Conservation (phyloP, 805 yeast species). For the Candida wancherniae region DNA sequence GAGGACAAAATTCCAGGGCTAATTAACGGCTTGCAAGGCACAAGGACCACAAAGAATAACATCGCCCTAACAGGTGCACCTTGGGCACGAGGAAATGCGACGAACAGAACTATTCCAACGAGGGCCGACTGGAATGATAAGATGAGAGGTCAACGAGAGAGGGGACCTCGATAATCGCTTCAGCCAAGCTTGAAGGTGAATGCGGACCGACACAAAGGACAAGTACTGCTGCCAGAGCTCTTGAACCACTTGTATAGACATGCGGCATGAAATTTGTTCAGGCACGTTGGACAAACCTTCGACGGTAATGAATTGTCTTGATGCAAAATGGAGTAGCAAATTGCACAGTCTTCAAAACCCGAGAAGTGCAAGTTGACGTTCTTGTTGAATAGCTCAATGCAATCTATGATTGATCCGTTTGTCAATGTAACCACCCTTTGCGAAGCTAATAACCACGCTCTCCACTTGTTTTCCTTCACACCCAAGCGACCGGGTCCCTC, state of each 20-base stretch:
- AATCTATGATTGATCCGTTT: slow-evolving; percentile 65
- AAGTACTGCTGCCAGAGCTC: slow-evolving; percentile 85
- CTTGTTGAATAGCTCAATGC: slow-evolving; percentile 62
- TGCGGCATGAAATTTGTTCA: slow-evolving; percentile 90
- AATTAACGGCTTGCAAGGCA: slow-evolving; percentile 21
- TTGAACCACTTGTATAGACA: slow-evolving; percentile 97
- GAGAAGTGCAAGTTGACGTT: slow-evolving; percentile 83
- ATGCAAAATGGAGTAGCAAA: slow-evolving; percentile 88
- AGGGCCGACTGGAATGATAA: not conserved
- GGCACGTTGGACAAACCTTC: slow-evolving; percentile 83
- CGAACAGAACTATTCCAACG: not conserved
- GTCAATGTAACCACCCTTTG: slow-evolving; percentile 75
- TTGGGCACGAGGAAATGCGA: slow-evolving; percentile 25
- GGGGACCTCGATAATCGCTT: no score
- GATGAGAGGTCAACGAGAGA: not conserved
- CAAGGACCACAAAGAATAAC: slow-evolving; percentile 24
- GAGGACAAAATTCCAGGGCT: slow-evolving; percentile 16
- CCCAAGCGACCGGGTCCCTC: slow-evolving; percentile 80
- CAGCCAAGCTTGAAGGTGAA: slow-evolving; percentile 51
- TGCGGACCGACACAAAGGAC: slow-evolving; percentile 85
- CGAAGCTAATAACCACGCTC: slow-evolving; percentile 90
- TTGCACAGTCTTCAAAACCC: slow-evolving; percentile 95
- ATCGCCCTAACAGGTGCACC: slow-evolving; percentile 39
- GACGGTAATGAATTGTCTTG: slow-evolving; percentile 89
- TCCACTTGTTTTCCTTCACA: slow-evolving; percentile 88